Base-by-base conservation (phyloP, 1,284 basidiomycete genomes). In the Cystobasidium slooffiae region DNA sequence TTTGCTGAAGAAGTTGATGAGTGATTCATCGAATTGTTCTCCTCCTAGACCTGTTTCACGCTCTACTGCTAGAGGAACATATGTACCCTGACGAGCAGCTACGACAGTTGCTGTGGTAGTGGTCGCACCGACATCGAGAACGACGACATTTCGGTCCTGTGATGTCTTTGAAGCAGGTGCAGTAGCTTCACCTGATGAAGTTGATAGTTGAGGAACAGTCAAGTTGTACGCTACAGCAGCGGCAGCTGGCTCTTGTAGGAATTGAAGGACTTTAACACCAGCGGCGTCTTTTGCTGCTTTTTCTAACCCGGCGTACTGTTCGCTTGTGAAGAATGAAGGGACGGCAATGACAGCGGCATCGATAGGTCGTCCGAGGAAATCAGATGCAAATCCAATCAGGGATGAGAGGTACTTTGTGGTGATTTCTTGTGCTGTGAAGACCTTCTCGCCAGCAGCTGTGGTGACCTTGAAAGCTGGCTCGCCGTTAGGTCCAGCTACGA, bases 1-100 rank as follows among this genome's bases (percentile, higher is more conserved):
- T 82, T 95, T 91, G 69, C 93, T 89, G 83, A 99, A 97, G 86
- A 92, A 92, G 75, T 91, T 89, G 84, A 97, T 88, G 55, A 98
- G 87, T 78, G 90, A 88, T 72, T 88, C 87, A 83, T 95, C 94
- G 76, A 87, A 84, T 75, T 84, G 82, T 67, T 84, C 82, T 59
- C 86, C 87, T 75, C 86, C 87, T 53, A 87, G 82, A 74, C 82
- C 82, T 79, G 84, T 78, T 77, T 87, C 84, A 77, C 84, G 80
- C 43, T 83, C 84, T 78, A 84, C 84, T 75, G 83, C 82, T 72
- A 87, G 83, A 56, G 84, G 83, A 62, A 86, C 83, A 82, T 86
- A 87, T 76, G 86, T 81, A 55, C 87, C 87, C 61, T 86, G 83
- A 43, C 86, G 82, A 58, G 85, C 85, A 31, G 85, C 84, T 72